Conservation (phyloP, 768 basidiomycete species). For the Amanita brunnescens region DNA sequence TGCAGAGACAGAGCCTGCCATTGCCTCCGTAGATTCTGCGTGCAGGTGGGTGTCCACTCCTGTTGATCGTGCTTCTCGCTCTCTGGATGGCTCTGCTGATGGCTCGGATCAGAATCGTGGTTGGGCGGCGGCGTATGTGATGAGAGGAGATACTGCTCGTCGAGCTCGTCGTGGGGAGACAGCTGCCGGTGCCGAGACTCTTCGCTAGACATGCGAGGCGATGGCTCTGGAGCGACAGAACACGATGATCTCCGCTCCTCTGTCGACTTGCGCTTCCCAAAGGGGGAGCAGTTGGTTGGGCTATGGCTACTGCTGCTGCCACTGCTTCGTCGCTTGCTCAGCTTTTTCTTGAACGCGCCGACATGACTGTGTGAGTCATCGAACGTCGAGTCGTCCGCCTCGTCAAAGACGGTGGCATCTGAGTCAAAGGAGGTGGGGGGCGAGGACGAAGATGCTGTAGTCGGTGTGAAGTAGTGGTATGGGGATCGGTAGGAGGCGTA, state of each 20-base stretch:
- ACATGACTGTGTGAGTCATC: constrained; percentile 17
- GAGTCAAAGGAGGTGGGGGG: constrained; percentile 21
- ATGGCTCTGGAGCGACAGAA: not conserved
- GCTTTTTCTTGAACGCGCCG: constrained; percentile 13
- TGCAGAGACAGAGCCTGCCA: constrained; percentile 55
- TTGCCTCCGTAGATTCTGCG: constrained; percentile 41
- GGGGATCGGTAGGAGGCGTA: constrained; percentile 8
- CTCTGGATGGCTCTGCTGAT: constrained; percentile 1
- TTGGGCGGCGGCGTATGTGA: not conserved
- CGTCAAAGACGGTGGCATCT: constrained; percentile 20
- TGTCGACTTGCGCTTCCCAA: constrained; percentile 8
- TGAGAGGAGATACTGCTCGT: constrained; percentile 2
- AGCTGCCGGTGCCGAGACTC: not conserved
- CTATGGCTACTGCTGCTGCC: constrained; percentile 9
- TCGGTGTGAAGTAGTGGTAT: constrained; percentile 11
- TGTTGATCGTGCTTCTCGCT: constrained; percentile 17
- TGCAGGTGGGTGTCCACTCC: constrained; percentile 47
- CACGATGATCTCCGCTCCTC: constrained; percentile 6
- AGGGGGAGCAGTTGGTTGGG: constrained; percentile 6
- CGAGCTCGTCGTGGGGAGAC: constrained; percentile 3
- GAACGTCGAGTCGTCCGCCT: constrained; percentile 19
- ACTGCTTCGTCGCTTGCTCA: constrained; percentile 7
- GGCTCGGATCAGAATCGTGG: not conserved
- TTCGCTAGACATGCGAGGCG: constrained; percentile 3
- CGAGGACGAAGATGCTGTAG: constrained; percentile 14